Conservation (phyloP, 371 early-diverging fungal genomes). For the Batkoa obscura region DNA sequence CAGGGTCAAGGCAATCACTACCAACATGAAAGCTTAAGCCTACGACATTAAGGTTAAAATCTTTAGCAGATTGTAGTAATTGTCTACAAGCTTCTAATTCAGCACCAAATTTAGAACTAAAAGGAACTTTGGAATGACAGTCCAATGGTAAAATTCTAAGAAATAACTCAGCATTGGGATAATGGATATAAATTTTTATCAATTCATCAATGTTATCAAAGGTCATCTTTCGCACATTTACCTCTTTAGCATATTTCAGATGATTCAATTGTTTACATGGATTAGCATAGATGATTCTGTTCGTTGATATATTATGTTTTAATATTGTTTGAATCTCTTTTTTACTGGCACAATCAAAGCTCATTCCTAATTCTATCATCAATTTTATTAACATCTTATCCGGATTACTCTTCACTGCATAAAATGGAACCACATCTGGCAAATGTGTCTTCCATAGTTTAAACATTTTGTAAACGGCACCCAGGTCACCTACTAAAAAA, state of each 20-base stretch:
- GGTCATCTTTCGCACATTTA: slow-evolving; percentile 79
- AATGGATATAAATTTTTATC: slow-evolving; percentile 63
- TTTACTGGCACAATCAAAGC: slow-evolving; percentile 85
- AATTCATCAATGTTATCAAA: slow-evolving; percentile 97
- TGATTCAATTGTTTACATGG: slow-evolving; percentile 94
- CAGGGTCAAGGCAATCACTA: slow-evolving; percentile 75
- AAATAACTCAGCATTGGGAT: slow-evolving; percentile 72
- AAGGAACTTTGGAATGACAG: slow-evolving; percentile 71
- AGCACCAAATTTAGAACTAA: slow-evolving; percentile 95
- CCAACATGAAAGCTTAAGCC: slow-evolving; percentile 94
- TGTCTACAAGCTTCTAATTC: slow-evolving; percentile 40
- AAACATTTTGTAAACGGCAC: slow-evolving; percentile 72
- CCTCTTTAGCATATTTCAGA: slow-evolving; percentile 60
- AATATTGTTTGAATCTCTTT: slow-evolving; percentile 75
- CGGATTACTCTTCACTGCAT: slow-evolving; percentile 90
- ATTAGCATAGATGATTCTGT: slow-evolving; percentile 88
- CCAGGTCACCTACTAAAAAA: slow-evolving; percentile 85
- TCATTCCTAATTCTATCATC: slow-evolving; percentile 64
- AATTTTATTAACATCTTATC: slow-evolving; percentile 70
- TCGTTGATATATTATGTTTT: slow-evolving; percentile 49
- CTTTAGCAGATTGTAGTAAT: slow-evolving; percentile 54
- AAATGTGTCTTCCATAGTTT: slow-evolving; percentile 56
- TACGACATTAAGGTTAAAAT: slow-evolving; percentile 62
- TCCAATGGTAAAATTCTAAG: slow-evolving; percentile 91
- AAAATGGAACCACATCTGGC: slow-evolving; percentile 87